Evolutionary conservation across 192 early-diverging fungal genomes (phyloP), one percentile per base, ranked within the genome.

Genomic region (Coemansia sp.): DNA sequence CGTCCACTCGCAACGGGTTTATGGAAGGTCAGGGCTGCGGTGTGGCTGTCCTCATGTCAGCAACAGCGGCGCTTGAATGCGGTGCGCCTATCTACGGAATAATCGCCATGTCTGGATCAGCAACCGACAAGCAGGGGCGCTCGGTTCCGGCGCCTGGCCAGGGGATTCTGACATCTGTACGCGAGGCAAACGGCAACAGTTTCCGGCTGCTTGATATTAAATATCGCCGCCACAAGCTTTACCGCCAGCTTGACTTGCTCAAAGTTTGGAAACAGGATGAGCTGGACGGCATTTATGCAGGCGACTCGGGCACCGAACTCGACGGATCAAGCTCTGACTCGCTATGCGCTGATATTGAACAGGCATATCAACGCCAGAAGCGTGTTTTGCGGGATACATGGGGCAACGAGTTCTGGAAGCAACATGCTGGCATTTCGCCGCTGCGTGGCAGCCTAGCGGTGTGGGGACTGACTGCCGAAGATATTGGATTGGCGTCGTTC

Each of bases 131-230:
- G 84, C 88, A 95, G 78, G 92, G 93, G 35, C 87, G 91, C 45
- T 93, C 91, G 8, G 86, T 95, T 30, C 95, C 95, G 28, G 95
- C 95, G 28, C 95, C 95, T 63, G 95, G 95, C 31, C 87, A 92
- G 69, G 95, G 95, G 71, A 86, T 97, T 49, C 78, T 97, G 60
- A 93, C 92, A 25, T 90, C 91, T 32, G 95, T 92, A 52, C 87
- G 91, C 29, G 92, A 95, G 69, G 64, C 66, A 33, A 60, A 77
- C 45, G 50, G 62, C 45, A 16, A 6, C 12, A 19, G 30, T 10
- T 84, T 81, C 12, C 57, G 23, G 18, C 64, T 92, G 47, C 73
- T 93, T 62, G 85, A 88, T 69, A 83, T 93, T 68, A 85, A 90
- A 59, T 95, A 93, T 84, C 89, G 93, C 60, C 81, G 76, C 53